phyloP scores from a whole-genome alignment of 2,329 filamentous ascomycete genomes.

The Trichoderma lentiforme region DNA sequence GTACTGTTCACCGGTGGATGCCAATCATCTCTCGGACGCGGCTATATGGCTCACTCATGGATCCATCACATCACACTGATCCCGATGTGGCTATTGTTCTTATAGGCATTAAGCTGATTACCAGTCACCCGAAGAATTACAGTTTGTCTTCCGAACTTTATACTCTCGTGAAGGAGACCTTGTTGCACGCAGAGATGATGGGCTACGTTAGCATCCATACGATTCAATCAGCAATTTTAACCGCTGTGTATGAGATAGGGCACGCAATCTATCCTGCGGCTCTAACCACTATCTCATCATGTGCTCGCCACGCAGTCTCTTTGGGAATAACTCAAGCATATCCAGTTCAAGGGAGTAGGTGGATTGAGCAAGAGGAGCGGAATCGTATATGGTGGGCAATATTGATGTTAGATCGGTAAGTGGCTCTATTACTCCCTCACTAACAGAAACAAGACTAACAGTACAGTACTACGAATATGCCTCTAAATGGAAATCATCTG shows the following conservation, averaged over 20 bases:
- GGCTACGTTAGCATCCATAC: background rate
- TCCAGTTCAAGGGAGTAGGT: background rate
- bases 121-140: background rate
- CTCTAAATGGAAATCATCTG: background rate
- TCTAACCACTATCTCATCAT: background rate
- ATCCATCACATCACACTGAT: background rate
- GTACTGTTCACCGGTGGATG: background rate
- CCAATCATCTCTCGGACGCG: background rate
- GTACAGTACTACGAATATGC: background rate
- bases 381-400: background rate
- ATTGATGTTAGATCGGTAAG: background rate
- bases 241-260: background rate
- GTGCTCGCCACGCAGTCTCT: background rate
- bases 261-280: background rate
- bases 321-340: background rate
- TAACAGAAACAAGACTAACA: background rate
- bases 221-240: background rate
- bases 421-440: no score
- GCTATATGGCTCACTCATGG: background rate
- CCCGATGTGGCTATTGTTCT: background rate
- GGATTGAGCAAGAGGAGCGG: background rate
- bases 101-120: background rate
- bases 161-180: background rate
- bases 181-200: background rate
- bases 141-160: background rate